Conservation (phyloP, 148 eudicot genomes). For the Amaranthus hypochondriacus region DNA sequence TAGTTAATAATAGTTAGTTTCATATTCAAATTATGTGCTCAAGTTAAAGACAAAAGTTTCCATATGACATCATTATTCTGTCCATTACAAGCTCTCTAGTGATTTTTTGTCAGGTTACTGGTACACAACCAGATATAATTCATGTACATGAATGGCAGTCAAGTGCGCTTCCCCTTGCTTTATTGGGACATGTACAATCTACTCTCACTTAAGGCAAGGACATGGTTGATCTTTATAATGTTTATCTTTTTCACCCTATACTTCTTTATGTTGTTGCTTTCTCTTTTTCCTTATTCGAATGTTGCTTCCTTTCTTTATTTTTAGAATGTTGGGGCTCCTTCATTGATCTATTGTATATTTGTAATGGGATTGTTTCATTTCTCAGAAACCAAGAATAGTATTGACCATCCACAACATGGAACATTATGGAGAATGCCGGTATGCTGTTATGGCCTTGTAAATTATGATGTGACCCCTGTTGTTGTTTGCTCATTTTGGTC, state of each 20-base stretch:
- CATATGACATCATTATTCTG: background rate
- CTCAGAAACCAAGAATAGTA: conserved; percentile 76
- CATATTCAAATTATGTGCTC: background rate
- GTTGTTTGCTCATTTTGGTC: background rate
- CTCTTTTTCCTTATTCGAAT: background rate
- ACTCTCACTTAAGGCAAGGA: conserved; percentile 69
- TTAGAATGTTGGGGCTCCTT: background rate
- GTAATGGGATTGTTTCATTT: conserved; percentile 19
- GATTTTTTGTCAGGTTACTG: conserved; percentile 50
- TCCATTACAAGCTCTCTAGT: conserved; percentile 3
- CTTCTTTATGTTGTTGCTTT: background rate
- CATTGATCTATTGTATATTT: background rate
- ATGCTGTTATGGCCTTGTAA: conserved; percentile 1
- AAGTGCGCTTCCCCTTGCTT: conserved; percentile 61
- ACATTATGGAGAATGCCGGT: conserved; percentile 93
- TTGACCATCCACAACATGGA: conserved; percentile 96
- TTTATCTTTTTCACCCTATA: background rate
- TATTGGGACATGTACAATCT: conserved; percentile 86
- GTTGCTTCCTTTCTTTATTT: background rate
- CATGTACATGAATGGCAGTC: conserved; percentile 96
- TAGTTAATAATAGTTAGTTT: background rate
- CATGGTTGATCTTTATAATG: background rate
- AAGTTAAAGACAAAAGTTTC: background rate
- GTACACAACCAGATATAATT: conserved; percentile 74
- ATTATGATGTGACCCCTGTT: too few species aligned